A percentile compares a stretch with the other conserved stretches of the same genome.
Evolutionary conservation across 179 eudicot genomes (phyloP).

Genomic region (Silene vulgaris): DNA sequence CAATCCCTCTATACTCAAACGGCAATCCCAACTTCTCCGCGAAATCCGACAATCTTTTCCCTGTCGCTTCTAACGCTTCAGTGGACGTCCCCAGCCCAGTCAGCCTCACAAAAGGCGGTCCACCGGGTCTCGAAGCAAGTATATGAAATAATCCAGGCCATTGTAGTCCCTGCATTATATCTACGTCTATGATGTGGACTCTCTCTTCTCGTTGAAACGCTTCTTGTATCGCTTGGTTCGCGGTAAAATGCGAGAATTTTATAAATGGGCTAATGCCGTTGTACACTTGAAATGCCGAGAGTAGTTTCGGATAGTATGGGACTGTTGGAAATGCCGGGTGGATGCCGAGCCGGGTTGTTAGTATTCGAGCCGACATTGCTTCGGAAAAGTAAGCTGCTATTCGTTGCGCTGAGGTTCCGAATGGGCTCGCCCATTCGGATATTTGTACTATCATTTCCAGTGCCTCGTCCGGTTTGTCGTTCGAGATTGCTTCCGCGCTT

Average conservation of each 20-base stretch:
- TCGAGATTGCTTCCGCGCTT: conserved; percentile 81
- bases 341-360: conserved; percentile 60
- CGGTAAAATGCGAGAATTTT: conserved; percentile 90
- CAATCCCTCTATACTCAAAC: conserved; percentile 59
- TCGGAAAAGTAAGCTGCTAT: conserved; percentile 95
- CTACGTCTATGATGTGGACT: conserved; percentile 86
- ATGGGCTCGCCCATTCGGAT: conserved; percentile 76
- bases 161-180: conserved; percentile 90
- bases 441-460: conserved; percentile 69
- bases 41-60: conserved; percentile 78
- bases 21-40: conserved; percentile 80
- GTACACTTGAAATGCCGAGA: conserved; percentile 82
- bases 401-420: conserved; percentile 86
- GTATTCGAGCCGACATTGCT: conserved; percentile 84
- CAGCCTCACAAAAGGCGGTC: conserved; percentile 73
- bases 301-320: conserved; percentile 45
- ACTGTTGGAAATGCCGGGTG: conserved; percentile 38
- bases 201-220: conserved; percentile 76
- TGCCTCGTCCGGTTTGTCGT: conserved; percentile 61
- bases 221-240: conserved; percentile 93
- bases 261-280: conserved; percentile 93
- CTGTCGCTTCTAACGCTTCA: conserved; percentile 84
- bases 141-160: conserved; percentile 95
- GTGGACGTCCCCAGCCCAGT: conserved; percentile 73
- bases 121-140: conserved; percentile 81